Conservation (phyloP, 805 yeast species). For the Sugiyamaella chiloensis region DNA sequence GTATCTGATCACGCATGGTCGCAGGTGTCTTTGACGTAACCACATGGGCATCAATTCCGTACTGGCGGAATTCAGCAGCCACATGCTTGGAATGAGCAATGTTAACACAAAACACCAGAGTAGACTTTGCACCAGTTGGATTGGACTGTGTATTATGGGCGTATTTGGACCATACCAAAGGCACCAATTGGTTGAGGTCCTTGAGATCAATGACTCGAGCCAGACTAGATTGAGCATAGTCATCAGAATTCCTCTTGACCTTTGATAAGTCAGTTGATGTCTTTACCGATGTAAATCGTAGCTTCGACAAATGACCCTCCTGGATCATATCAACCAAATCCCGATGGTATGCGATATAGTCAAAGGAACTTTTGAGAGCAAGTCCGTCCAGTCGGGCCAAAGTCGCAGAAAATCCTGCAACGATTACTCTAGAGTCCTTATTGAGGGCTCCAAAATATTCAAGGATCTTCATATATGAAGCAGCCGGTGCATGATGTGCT, state of each 20-base stretch:
- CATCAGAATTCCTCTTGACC: conserved; percentile 42
- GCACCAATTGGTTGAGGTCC: conserved; percentile 53
- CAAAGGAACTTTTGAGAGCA: conserved; percentile 57
- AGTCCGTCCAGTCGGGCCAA: conserved; percentile 70
- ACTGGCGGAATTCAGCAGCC: conserved; percentile 47
- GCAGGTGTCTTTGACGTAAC: conserved; percentile 65
- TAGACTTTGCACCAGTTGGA: conserved; percentile 40
- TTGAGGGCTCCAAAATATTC: conserved; percentile 52
- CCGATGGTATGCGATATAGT: conserved; percentile 70
- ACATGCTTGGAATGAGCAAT: conserved; percentile 60
- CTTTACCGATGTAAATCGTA: conserved; percentile 57
- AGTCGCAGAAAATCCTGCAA: conserved; percentile 89
- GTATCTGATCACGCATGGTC: conserved; percentile 47
- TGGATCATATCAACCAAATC: conserved; percentile 62
- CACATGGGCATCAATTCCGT: conserved; percentile 66
- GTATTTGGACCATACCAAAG: conserved; percentile 49
- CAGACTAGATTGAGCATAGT: conserved; percentile 51
- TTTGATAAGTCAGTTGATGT: conserved; percentile 44
- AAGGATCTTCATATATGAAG: conserved; percentile 57
- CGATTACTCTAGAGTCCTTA: conserved; percentile 45
- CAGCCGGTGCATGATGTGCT: conserved; percentile 86
- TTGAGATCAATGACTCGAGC: conserved; percentile 54
- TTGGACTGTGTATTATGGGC: conserved; percentile 25
- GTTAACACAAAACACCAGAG: conserved; percentile 76
- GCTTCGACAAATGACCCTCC: conserved; percentile 67